A percentile compares a stretch with the other conserved stretches of the same genome.
phyloP scores from a whole-genome alignment of 306 rosid species.

The Acacia confusa region DNA sequence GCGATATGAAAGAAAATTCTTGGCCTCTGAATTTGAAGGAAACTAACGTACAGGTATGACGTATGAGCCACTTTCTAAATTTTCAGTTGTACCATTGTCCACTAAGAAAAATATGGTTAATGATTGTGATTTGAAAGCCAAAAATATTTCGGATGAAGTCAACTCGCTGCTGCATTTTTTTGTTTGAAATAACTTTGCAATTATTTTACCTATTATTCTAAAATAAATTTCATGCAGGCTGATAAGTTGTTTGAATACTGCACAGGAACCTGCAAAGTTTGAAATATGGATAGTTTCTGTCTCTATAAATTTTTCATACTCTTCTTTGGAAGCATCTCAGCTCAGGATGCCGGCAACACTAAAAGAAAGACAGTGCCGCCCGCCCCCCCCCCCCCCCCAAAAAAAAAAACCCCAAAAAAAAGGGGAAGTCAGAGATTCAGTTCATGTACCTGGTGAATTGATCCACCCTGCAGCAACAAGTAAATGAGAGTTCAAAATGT shows the following conservation, averaged over 20 bases:
- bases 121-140: conserved; percentile 13
- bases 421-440: conserved; percentile 16
- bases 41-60: not conserved
- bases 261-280: not conserved
- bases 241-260: conserved; percentile 12
- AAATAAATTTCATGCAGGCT: conserved; percentile 3
- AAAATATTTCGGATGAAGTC: not conserved
- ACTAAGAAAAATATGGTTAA: not conserved
- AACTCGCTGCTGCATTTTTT: not conserved
- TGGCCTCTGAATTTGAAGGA: conserved; percentile 26
- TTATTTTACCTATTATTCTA: not conserved
- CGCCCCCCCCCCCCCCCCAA: not conserved
- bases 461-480: conserved; percentile 73
- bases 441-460: conserved; percentile 78
- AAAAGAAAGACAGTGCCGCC: too few species aligned
- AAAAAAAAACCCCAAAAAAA: too few species aligned
- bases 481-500: conserved; percentile 29
- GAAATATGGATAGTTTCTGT: not conserved
- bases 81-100: not conserved
- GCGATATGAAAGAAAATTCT: conserved; percentile 39
- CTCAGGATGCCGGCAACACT: not conserved
- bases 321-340: not conserved
- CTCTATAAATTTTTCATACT: conserved; percentile 5
- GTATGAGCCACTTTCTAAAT: not conserved
- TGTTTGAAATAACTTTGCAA: not conserved